Conservation (phyloP, 352 stramenopile species). For the Pythium phragmitis region DNA sequence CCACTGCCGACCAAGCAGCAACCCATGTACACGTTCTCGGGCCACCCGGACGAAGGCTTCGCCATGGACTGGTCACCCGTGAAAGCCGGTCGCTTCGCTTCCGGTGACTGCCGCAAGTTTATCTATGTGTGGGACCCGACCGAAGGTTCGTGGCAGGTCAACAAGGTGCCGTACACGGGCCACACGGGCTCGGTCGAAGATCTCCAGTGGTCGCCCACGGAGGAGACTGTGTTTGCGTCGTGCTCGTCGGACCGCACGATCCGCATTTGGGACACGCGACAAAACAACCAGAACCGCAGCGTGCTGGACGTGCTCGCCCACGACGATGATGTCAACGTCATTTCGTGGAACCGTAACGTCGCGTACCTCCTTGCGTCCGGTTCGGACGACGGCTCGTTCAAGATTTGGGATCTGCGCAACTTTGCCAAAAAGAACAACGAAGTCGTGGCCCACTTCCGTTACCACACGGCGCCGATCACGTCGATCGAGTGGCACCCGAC, state of each 20-base stretch:
- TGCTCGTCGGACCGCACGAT: conserved; percentile 94
- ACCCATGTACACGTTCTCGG: conserved; percentile 93
- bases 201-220: conserved; percentile 97
- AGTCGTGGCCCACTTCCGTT: conserved; percentile 94
- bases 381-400: conserved; percentile 97
- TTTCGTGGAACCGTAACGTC: conserved; percentile 98
- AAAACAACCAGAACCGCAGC: conserved; percentile 74
- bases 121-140: conserved; percentile 95
- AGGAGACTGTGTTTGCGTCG: conserved; percentile 95
- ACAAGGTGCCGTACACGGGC: conserved; percentile 90
- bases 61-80: conserved; percentile 97
- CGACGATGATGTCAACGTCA: conserved; percentile 98
- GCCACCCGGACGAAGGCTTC: conserved; percentile 96
- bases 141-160: conserved; percentile 76
- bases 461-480: conserved; percentile 96
- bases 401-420: conserved; percentile 96
- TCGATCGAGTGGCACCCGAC: conserved; percentile 99
- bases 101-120: conserved; percentile 95
- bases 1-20: conserved; percentile 56
- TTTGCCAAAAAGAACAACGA: conserved; percentile 80
- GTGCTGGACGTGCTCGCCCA: conserved; percentile 95
- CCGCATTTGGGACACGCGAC: conserved; percentile 97
- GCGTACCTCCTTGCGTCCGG: conserved; percentile 96
- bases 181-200: conserved; percentile 96
- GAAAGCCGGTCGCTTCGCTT: conserved; percentile 89